Conservation (phyloP, 345 rosid species). For the Zanthoxylum bungeanum region DNA sequence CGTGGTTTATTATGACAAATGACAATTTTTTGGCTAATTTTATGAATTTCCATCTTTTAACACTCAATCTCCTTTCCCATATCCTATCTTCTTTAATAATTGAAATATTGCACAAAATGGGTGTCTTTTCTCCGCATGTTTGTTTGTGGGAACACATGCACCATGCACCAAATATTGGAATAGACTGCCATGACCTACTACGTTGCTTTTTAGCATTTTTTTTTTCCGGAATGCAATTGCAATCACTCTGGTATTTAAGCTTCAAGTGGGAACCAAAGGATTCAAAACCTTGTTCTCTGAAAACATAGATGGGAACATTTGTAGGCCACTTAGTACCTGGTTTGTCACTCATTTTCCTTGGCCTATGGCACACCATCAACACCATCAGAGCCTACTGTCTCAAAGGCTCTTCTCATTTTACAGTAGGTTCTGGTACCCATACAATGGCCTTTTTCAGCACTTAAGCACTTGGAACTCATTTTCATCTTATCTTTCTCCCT, state of each 20-base stretch:
- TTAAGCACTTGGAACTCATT: constrained; percentile 61
- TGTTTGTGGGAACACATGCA: constrained; percentile 63
- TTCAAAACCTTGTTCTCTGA: constrained; percentile 11
- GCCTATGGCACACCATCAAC: constrained; percentile 77
- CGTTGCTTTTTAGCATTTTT: neutral
- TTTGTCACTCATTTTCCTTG: constrained; percentile 62
- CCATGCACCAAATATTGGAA: constrained; percentile 39
- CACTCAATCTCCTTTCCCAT: neutral
- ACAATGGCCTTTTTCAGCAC: constrained; percentile 29
- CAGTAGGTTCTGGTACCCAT: constrained; percentile 53
- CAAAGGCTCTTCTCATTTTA: constrained; percentile 48
- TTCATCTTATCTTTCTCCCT: constrained; percentile 55
- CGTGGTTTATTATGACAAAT: too few species aligned
- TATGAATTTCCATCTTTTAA: too few species aligned
- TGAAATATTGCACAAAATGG: constrained; percentile 4
- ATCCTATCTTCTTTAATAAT: constrained; percentile 5
- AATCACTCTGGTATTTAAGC: constrained; percentile 29
- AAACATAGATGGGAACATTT: constrained; percentile 58
- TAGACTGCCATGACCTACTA: constrained; percentile 17
- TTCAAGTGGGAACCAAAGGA: constrained; percentile 5
- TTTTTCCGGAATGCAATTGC: neutral
- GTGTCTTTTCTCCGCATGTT: constrained; percentile 16
- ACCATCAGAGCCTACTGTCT: constrained; percentile 57
- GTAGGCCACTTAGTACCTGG: constrained; percentile 72
- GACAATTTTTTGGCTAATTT: too few species aligned